A percentile compares a stretch with the other conserved stretches of the same genome.
Conservation (phyloP, 192 early-diverging fungal genomes). For the Coemansia guatemalensis region DNA sequence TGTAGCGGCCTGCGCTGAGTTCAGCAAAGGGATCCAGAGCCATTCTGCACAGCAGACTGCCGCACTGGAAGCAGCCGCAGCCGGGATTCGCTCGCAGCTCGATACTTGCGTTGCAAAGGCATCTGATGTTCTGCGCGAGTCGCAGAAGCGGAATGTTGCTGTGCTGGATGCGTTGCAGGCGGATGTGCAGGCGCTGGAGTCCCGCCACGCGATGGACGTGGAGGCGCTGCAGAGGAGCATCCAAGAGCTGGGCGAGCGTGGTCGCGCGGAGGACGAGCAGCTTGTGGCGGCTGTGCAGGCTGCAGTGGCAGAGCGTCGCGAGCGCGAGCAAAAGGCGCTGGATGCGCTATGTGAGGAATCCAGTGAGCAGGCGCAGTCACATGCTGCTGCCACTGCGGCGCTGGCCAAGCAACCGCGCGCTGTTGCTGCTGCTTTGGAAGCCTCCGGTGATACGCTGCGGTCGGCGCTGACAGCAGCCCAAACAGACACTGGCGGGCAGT, state of each 20-base stretch:
- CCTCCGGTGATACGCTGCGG: neutral
- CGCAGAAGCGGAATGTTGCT: neutral
- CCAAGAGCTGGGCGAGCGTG: slow-evolving; percentile 13
- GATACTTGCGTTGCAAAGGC: neutral
- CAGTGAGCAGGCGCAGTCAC: neutral
- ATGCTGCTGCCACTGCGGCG: neutral
- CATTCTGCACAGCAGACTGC: neutral
- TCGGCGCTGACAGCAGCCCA: neutral
- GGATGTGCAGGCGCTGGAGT: slow-evolving; percentile 7
- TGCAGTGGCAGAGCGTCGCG: slow-evolving; percentile 16
- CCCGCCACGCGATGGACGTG: slow-evolving; percentile 11
- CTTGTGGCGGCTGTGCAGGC: slow-evolving; percentile 11
- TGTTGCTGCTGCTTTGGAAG: neutral
- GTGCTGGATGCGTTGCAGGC: neutral
- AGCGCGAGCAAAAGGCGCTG: slow-evolving; percentile 11
- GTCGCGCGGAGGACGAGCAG: slow-evolving; percentile 18
- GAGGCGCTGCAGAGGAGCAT: slow-evolving; percentile 23
- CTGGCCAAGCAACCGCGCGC: neutral
- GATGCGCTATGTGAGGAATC: neutral
- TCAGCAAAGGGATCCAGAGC: neutral
- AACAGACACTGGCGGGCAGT: neutral
- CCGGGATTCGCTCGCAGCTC: neutral
- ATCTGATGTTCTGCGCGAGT: neutral
- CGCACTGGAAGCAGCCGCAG: neutral
- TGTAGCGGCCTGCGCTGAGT: neutral